These are phyloP conservation scores for Camellia oleifera DNA, from an alignment of 179 eudicot species.

Conservation along the genomic window DNA sequence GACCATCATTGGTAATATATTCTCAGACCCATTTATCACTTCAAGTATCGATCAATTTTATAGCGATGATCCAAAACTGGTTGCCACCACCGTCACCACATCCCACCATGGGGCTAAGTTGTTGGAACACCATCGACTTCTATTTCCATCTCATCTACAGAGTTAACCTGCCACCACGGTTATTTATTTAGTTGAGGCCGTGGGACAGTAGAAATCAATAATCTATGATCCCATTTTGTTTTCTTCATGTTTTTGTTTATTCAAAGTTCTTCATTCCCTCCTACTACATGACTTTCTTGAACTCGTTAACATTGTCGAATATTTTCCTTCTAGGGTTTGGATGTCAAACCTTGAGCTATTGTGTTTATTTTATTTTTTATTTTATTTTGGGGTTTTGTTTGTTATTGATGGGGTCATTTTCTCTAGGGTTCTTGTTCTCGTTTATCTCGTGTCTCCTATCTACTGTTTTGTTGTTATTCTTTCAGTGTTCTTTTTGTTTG, in stretches of 20 bases:
- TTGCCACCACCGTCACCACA: not conserved
- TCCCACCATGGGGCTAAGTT: not conserved
- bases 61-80: not conserved
- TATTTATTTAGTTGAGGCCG: not conserved
- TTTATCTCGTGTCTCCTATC: no score
- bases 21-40: not conserved
- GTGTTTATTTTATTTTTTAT: not conserved
- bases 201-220: not conserved
- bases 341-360: not conserved
- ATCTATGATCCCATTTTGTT: not conserved
- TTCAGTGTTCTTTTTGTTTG: no score
- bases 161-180: not conserved
- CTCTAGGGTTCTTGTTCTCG: no score
- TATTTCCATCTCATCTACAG: not conserved
- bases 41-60: not conserved
- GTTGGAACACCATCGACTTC: not conserved
- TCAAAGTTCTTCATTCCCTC: not conserved
- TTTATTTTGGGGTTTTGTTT: no score
- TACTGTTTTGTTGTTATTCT: no score
- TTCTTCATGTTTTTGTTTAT: constrained; percentile 6
- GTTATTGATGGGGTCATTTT: no score
- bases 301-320: not conserved
- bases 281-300: not conserved
- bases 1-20: not conserved
- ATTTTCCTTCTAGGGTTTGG: no score